phyloP scores from a whole-genome alignment of 1,284 basidiomycete species.

The Leucoagaricus sp. region DNA sequence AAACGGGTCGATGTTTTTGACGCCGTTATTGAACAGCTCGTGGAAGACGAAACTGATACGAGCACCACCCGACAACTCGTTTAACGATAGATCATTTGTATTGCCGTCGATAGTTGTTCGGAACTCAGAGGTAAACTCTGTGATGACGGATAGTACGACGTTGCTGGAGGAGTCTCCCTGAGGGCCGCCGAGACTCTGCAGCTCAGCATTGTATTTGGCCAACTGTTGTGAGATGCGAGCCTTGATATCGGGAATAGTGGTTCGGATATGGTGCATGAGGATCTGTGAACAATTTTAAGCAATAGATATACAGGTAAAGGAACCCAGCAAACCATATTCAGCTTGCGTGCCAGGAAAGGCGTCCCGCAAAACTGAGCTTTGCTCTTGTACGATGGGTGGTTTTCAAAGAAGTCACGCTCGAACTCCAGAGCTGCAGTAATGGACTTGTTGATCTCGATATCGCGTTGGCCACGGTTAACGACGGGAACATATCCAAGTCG shows the following conservation, averaged over 20 bases:
- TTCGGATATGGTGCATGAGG: constrained; percentile 97
- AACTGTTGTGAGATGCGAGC: constrained; percentile 87
- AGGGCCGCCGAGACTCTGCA: constrained; percentile 84
- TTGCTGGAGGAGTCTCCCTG: constrained; percentile 88
- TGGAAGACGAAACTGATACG: constrained; percentile 99
- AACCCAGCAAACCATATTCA: constrained; percentile 77
- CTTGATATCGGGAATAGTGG: constrained; percentile 97
- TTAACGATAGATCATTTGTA: constrained; percentile 91
- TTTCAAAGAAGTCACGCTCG: constrained; percentile 94
- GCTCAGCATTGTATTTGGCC: constrained; percentile 85
- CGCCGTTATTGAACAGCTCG: constrained; percentile 95
- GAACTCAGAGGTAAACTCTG: constrained; percentile 97
- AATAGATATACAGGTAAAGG: not conserved
- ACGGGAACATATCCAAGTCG: constrained; percentile 97
- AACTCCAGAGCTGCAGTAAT: constrained; percentile 86
- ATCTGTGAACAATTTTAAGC: constrained; percentile 53
- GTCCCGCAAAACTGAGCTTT: constrained; percentile 98
- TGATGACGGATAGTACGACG: constrained; percentile 93
- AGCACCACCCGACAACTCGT: constrained; percentile 96
- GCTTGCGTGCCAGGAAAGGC: constrained; percentile 94
- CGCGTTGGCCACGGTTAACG: constrained; percentile 95
- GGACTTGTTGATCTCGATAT: constrained; percentile 88
- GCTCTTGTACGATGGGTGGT: constrained; percentile 87
- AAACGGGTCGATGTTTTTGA: constrained; percentile 96
- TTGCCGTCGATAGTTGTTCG: constrained; percentile 96